Base-by-base conservation (phyloP, 2,329 filamentous ascomycete species). In the Phaeosphaeriaceae sp. region DNA sequence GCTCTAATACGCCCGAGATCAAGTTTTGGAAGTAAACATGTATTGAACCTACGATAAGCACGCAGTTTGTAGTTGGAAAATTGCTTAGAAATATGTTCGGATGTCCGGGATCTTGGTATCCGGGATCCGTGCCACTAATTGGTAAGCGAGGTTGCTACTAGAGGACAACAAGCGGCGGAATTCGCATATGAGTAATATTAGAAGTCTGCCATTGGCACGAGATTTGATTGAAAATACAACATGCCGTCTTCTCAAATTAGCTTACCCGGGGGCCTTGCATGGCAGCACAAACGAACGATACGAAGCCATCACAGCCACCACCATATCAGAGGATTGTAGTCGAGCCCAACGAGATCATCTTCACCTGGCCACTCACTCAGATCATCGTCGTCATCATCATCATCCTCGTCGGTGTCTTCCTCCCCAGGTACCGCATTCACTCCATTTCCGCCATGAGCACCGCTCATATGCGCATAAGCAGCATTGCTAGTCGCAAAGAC, bases 401-500 rank as follows among this genome's bases (percentile, higher is more conserved):
- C 23, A 20, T 37, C 38, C 1, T 13, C 42, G 0, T 21, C 11
- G 0, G 32, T 33, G 3, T 21, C 37, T 2, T 15, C 21, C 18
- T 42, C 48, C n/a, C 32, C 16, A 4, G 32, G 17, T 20, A 39
- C 12, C 21, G 30, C 13, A 11, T 46, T 40, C 21, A 54, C 48
- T 20, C 13, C 23, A 26, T 26, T 11, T 26, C 3, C 23, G 2
- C 23, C 7, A 26, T 11, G 11, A 26, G 23, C 29, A 20, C 46
- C 40, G 16, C 40, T 36, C 54, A 56, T 51, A 29, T 60, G 54
- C 15, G 38, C 35, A 39, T 56, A 59, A 17, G 37, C 45, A 12
- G 39, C 50, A 11, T 18, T 17, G 13, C 38, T 15, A 7, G 23
- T 20, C 8, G n/a, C 12, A 34, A 63, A 63, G 7, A 46, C 49